Base-by-base conservation (phyloP, 2,329 filamentous ascomycete genomes). In the Fusarium nodosum region DNA sequence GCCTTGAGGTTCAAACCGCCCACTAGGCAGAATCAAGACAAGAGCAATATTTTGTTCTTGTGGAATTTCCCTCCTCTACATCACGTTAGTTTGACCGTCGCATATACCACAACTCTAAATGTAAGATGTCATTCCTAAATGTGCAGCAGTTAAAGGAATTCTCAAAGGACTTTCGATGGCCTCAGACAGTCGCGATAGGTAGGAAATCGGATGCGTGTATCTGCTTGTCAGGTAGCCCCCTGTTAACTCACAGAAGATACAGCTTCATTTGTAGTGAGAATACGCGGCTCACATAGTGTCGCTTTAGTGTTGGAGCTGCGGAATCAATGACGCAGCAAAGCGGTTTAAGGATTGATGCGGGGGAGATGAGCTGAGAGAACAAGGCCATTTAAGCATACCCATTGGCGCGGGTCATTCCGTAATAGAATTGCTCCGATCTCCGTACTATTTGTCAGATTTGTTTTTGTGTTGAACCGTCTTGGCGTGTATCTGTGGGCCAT, bases 391-490 rank as follows among this genome's bases (percentile, higher is more conserved):
- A 62, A 61, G 57, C 60, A 47, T 61, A 62, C 18, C 18, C 16
- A 31, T 24, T 24, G n/a, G 36, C n/a, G 6, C n/a, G 36, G 36
- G 10, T 22, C 11, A 7, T 39, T 39, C 36, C n/a, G 22, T 3
- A 0, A 39, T 20, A 12, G 36, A 39, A 20, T 39, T 39, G 36
- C 6, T 13, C 36, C 36, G 36, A 20, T n/a, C 4, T 39, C 36
- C 12, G 36, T 4, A 13, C 13, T 7, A 69, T 73, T 74, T 72
- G 72, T 74, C 64, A 74, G 63, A 26, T 7, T 30, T 1, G n/a
- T 11, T 4, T 18, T 30, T 9, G 15, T 54, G 36, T 74, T 72
- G 6, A 12, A 7, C 71, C 69, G 71, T 59, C 59, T 62, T 71
- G 60, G 60, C 65, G 4, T 22, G 20, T 8, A 34, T 13, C 2